Evolutionary conservation across 768 basidiomycete genomes (phyloP).

Genomic region (Lentinula sp.): DNA sequence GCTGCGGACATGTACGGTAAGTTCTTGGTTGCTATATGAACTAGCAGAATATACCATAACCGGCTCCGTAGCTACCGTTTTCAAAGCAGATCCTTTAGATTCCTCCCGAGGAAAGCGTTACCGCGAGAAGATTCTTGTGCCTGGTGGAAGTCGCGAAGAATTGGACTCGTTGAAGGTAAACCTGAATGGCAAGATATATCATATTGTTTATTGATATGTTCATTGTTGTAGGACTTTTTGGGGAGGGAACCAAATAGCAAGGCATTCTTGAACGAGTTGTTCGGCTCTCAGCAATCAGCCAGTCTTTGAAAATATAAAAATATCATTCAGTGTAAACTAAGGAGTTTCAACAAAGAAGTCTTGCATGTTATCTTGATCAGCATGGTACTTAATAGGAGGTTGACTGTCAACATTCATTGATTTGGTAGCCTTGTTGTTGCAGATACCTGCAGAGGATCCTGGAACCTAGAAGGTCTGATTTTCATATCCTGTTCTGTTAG

Average conservation of each 20-base stretch:
- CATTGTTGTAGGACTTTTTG: constrained; percentile 56
- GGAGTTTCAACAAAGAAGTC: no score
- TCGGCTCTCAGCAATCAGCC: constrained; percentile 35
- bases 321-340: background rate
- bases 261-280: constrained; percentile 67
- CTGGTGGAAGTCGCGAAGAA: constrained; percentile 78
- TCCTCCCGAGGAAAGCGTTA: constrained; percentile 61
- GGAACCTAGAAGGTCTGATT: no score
- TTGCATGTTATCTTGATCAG: no score
- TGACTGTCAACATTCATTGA: no score
- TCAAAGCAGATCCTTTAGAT: constrained; percentile 72
- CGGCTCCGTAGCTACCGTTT: constrained; percentile 52
- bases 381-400: no score
- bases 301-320: constrained; percentile 19
- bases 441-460: no score
- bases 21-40: constrained; percentile 2
- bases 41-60: background rate
- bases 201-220: background rate
- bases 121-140: constrained; percentile 66
- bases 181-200: background rate
- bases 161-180: constrained; percentile 68
- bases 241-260: constrained; percentile 69
- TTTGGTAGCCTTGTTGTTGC: no score
- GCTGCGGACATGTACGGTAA: constrained; percentile 53
- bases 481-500: no score